Base-by-base conservation (phyloP, 1,139 yeast genomes). In the Yamadazyma triangularis region DNA sequence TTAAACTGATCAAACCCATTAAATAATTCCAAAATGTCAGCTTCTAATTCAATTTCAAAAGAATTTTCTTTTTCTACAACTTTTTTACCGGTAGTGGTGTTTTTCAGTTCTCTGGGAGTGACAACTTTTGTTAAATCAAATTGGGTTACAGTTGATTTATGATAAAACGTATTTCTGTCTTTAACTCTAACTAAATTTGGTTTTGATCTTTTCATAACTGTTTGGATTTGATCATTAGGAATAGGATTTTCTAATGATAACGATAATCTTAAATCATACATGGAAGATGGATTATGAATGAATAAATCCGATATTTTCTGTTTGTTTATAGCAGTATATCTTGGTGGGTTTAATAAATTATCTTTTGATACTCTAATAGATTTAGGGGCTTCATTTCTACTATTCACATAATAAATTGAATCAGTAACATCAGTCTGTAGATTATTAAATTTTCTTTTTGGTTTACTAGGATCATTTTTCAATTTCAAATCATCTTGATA, bases 231-330 rank as follows among this genome's bases (percentile, higher is more conserved):
- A 36, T 76, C 79, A 41, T 73, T 73, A 16, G 67, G 65, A 23
- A 77, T 71, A 2, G 94, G 95, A 40, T 77, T 55, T 75, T 88
- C 96, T 21, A 83, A 58, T 23, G 88, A 77, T 40, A 88, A 60
- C 8, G 94, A 79, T 24, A 88, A 62, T 45, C 95, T 69, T 41
- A 82, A 66, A 53, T 88, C 96, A 50, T 79, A 79, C 58, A 79
- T 68, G 16, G 85, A 77, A 39, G 85, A 81, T 2, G 96, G 96
- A 34, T 83, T 74, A 48, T 75, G 79, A 21, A 88, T 65, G 48
- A 77, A 73, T 36, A 88, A 57, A 50, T 84, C 88, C 3, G 85
- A 74, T 8, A 87, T 60, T 33, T 91, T 69, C 41, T 75, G 74
- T 51, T 88, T 88, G 40, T 79, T 77, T 31, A 88, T 82, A 25